These are phyloP conservation scores for Pseudozyma tsukubaensis DNA, from an alignment of 1,284 basidiomycete genomes.

Conservation along the genomic window DNA sequence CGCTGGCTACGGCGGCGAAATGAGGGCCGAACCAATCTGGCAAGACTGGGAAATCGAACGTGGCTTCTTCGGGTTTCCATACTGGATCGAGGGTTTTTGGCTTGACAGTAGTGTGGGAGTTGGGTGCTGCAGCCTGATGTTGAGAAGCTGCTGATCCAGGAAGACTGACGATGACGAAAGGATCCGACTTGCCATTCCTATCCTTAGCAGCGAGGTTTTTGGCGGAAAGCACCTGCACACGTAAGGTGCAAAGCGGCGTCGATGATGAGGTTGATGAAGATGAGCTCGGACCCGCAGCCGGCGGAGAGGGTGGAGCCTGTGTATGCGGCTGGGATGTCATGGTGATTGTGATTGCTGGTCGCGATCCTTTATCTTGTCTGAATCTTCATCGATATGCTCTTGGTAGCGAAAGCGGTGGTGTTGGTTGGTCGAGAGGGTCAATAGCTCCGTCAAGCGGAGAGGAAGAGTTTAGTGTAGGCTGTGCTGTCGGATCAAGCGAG, in stretches of 20 bases:
- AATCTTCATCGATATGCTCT: too few species aligned
- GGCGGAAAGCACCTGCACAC: constrained; percentile 69
- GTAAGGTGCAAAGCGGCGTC: constrained; percentile 45
- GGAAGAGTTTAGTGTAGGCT: not conserved
- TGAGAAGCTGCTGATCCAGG: constrained; percentile 41
- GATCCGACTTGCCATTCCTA: constrained; percentile 70
- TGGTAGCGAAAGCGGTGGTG: too few species aligned
- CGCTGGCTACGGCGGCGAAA: constrained; percentile 68
- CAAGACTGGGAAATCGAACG: constrained; percentile 49
- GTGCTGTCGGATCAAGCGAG: not conserved
- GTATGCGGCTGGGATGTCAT: not conserved
- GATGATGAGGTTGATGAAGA: constrained; percentile 8
- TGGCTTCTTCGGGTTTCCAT: constrained; percentile 71
- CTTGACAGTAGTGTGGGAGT: constrained; percentile 81
- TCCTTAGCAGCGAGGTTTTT: constrained; percentile 71
- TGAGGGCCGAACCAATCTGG: constrained; percentile 70
- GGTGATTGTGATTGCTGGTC: not conserved
- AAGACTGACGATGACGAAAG: constrained; percentile 65
- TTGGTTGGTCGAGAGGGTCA: too few species aligned
- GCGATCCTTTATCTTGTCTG: too few species aligned
- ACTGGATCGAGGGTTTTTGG: constrained; percentile 82
- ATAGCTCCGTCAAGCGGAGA: too few species aligned
- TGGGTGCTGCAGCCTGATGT: constrained; percentile 70
- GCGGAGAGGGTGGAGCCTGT: constrained; percentile 9
- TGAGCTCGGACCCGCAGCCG: not conserved